A percentile compares a stretch with the other conserved stretches of the same genome.
Evolutionary conservation across 225 moss, liverwort and hornwort species (phyloP).

Genomic region (Physcomitrium patens): DNA sequence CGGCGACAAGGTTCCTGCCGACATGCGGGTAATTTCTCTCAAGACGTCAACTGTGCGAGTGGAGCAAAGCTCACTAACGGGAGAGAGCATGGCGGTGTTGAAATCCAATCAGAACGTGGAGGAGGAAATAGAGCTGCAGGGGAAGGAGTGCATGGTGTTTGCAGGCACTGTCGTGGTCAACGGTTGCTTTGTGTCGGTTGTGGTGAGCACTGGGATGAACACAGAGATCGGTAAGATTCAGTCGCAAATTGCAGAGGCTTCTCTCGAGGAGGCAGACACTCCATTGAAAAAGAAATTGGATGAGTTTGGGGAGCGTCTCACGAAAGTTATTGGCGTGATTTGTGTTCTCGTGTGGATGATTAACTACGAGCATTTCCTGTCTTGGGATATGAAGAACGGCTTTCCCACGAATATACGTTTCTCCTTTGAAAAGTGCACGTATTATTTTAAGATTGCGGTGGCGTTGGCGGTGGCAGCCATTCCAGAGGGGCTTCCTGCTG

Average conservation of each 20-base stretch:
- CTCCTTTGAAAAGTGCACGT: slow-evolving; percentile 92
- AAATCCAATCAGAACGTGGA: slow-evolving; percentile 66
- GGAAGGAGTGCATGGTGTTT: slow-evolving; percentile 86
- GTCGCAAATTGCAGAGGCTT: slow-evolving; percentile 86
- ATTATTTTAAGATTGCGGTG: slow-evolving; percentile 96
- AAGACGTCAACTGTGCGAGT: slow-evolving; percentile 87
- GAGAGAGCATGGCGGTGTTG: slow-evolving; percentile 88
- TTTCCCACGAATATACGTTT: slow-evolving; percentile 72
- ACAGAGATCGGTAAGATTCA: slow-evolving; percentile 98
- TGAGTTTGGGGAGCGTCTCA: slow-evolving; percentile 84
- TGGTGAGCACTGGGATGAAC: slow-evolving; percentile 77
- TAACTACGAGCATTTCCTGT: slow-evolving; percentile 87
- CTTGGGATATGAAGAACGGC: slow-evolving; percentile 75
- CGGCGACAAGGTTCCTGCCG: slow-evolving; percentile 92
- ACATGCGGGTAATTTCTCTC: slow-evolving; percentile 73
- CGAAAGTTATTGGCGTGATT: slow-evolving; percentile 84
- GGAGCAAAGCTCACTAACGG: slow-evolving; percentile 90
- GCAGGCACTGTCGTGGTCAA: slow-evolving; percentile 89
- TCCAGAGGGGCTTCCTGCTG: slow-evolving; percentile 91
- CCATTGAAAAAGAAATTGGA: slow-evolving; percentile 91
- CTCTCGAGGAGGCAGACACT: slow-evolving; percentile 81
- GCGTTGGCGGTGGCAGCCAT: slow-evolving; percentile 94
- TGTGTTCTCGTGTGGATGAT: slow-evolving; percentile 92
- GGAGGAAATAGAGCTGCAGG: slow-evolving; percentile 83
- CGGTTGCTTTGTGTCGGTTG: slow-evolving; percentile 81